Evolutionary conservation across 805 yeast genomes (phyloP).

Genomic region (Metschnikowia matae): DNA sequence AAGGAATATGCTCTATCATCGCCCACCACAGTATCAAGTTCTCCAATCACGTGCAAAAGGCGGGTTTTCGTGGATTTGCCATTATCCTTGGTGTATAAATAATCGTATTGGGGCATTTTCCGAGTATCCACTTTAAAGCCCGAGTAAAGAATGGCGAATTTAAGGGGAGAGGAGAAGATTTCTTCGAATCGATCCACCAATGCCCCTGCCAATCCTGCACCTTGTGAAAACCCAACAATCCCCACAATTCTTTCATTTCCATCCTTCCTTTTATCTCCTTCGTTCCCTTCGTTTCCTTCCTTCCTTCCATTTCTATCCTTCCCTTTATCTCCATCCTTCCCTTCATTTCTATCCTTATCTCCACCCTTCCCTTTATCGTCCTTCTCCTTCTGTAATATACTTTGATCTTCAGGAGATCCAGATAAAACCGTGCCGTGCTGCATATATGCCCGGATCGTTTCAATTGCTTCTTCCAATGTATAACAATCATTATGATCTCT

Average conservation of each 20-base stretch:
- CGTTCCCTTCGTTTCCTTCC: neutral
- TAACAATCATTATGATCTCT: slow-evolving; percentile 45
- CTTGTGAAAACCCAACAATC: slow-evolving; percentile 88
- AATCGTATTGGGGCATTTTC: slow-evolving; percentile 23
- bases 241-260: slow-evolving; percentile 78
- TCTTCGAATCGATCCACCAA: slow-evolving; percentile 56
- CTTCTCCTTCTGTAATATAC: slow-evolving; percentile 8
- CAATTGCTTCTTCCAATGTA: slow-evolving; percentile 50
- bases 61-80: slow-evolving; percentile 21
- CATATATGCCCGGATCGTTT: slow-evolving; percentile 45
- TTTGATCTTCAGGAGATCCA: slow-evolving; percentile 24
- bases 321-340: neutral
- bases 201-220: slow-evolving; percentile 82
- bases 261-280: no score
- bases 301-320: no score
- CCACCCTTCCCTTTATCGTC: no score
- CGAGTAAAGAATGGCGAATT: slow-evolving; percentile 73
- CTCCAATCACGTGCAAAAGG: slow-evolving; percentile 76
- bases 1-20: slow-evolving; percentile 64
- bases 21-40: slow-evolving; percentile 81
- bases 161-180: slow-evolving; percentile 47
- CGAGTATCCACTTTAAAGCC: slow-evolving; percentile 46
- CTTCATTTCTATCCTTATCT: no score
- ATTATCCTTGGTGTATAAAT: slow-evolving; percentile 20
- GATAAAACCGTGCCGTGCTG: slow-evolving; percentile 48